Evolutionary conservation across 2,329 filamentous ascomycete species (phyloP).

Genomic region (Fusarium devonianum): DNA sequence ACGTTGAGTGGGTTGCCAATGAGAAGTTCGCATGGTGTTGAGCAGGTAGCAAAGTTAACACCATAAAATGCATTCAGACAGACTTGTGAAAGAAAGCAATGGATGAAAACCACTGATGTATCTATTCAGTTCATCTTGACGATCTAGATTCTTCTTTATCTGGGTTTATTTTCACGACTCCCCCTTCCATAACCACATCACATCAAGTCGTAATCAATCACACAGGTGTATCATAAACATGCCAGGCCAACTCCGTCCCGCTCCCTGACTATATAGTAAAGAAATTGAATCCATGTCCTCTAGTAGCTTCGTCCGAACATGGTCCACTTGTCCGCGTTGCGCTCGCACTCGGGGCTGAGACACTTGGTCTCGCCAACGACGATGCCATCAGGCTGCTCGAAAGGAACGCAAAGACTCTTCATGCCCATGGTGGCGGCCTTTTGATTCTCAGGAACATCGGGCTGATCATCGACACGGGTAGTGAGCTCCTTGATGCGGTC

Average conservation of each 20-base stretch:
- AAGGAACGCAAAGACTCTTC: constrained; percentile 76
- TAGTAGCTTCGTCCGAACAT: constrained; percentile 86
- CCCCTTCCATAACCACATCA: constrained; percentile 39
- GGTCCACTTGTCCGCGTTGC: constrained; percentile 82
- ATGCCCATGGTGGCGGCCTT: constrained; percentile 67
- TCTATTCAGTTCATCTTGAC: constrained; percentile 25
- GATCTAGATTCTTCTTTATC: constrained; percentile 37
- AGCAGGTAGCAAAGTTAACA: neutral
- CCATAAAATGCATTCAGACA: neutral
- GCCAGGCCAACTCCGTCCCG: constrained; percentile 40
- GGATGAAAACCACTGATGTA: constrained; percentile 23
- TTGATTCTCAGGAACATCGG: constrained; percentile 60
- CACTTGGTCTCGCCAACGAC: constrained; percentile 87
- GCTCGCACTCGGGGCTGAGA: constrained; percentile 84
- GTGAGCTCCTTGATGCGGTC: constrained; percentile 95
- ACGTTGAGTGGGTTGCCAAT: constrained; percentile 75
- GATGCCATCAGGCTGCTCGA: constrained; percentile 84
- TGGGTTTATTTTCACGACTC: constrained; percentile 26
- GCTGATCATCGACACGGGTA: constrained; percentile 73
- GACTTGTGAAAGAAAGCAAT: neutral
- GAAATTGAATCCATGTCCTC: constrained; percentile 28
- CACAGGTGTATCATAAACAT: constrained; percentile 44
- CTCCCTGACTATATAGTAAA: constrained; percentile 34
- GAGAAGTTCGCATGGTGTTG: constrained; percentile 84
- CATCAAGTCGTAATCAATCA: constrained; percentile 42